Conservation (phyloP, 2,329 filamentous ascomycete species). For the Paecilomyces variotii region DNA sequence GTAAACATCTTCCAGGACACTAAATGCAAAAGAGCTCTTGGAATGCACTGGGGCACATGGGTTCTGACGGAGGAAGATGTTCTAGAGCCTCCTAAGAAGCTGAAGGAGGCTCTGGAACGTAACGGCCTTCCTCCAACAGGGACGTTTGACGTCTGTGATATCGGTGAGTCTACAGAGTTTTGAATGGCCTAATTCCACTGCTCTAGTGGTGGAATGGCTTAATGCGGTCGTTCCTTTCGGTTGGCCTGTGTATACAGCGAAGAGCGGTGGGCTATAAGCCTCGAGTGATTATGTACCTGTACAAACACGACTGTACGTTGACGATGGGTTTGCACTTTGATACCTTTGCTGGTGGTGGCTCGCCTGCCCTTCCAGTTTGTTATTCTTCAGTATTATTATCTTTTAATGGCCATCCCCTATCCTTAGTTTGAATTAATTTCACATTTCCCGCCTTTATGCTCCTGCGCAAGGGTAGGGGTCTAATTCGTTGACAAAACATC, state of each 20-base stretch:
- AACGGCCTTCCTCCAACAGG: slow-evolving; percentile 62
- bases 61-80: slow-evolving; percentile 78
- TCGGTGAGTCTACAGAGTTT: slow-evolving; percentile 77
- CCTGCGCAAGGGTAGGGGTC: no score
- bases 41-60: slow-evolving; percentile 91
- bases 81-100: slow-evolving; percentile 65
- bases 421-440: neutral
- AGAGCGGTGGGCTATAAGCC: neutral
- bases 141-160: slow-evolving; percentile 72
- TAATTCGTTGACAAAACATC: no score
- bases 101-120: slow-evolving; percentile 63
- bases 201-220: neutral
- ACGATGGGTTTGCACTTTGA: neutral
- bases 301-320: neutral
- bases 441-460: no score
- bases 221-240: neutral
- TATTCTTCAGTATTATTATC: neutral
- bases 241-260: neutral
- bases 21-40: slow-evolving; percentile 66
- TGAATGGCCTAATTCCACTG: slow-evolving; percentile 23
- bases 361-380: neutral
- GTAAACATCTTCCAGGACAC: slow-evolving; percentile 88
- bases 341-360: neutral
- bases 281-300: neutral
- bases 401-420: neutral